A percentile compares a stretch with the other conserved stretches of the same genome.
These are phyloP conservation scores for Neospermospora avenae DNA, from an alignment of 2,329 filamentous ascomycete genomes.

Conservation along the genomic window DNA sequence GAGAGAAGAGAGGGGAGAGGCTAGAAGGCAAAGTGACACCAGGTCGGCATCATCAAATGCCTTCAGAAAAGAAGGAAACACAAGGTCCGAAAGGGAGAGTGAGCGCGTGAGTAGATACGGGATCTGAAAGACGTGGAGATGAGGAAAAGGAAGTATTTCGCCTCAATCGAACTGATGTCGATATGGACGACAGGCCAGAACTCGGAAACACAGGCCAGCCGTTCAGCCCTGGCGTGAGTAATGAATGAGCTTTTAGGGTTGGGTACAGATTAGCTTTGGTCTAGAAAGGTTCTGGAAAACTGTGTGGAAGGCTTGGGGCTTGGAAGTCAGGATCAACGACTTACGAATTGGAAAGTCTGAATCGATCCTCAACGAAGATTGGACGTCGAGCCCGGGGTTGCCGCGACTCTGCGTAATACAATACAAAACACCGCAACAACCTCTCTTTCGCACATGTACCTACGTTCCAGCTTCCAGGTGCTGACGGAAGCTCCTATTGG, in stretches of 20 bases:
- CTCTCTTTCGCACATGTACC: too few relatives aligned
- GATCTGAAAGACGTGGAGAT: not conserved
- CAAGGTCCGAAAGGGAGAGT: not conserved
- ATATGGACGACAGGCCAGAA: not conserved
- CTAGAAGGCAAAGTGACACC: not conserved
- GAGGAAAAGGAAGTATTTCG: not conserved
- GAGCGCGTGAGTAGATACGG: not conserved
- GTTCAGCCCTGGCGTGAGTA: too few relatives aligned
- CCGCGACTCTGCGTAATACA: too few relatives aligned
- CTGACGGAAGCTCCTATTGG: too few relatives aligned
- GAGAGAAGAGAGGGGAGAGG: not conserved
- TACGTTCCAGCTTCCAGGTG: too few relatives aligned
- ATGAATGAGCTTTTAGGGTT: not conserved
- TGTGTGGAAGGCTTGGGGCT: not conserved
- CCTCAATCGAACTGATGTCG: not conserved
- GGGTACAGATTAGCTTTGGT: not conserved
- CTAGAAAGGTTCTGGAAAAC: slow-evolving; percentile 1
- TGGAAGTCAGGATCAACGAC: not conserved
- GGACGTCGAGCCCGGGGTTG: not conserved
- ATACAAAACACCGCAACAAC: too few relatives aligned
- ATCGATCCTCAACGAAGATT: not conserved
- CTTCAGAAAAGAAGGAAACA: too few relatives aligned
- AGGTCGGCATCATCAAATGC: too few relatives aligned
- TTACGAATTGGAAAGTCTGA: not conserved
- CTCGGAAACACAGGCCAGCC: not conserved